Base-by-base conservation (phyloP, 208 protist genomes). In the Giardia muris region DNA sequence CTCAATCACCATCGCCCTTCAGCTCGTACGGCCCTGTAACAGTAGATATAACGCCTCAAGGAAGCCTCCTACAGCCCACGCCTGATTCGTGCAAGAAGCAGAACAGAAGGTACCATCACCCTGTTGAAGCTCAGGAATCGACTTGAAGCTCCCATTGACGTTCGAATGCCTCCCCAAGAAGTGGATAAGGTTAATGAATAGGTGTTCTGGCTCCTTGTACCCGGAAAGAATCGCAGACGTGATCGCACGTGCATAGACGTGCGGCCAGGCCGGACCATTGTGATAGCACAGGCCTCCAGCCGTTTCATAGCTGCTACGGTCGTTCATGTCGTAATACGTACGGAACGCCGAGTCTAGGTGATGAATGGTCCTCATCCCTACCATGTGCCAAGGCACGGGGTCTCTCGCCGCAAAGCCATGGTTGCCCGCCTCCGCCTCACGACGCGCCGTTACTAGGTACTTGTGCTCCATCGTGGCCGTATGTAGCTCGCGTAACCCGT, bases 231-330 rank as follows among this genome's bases (percentile, higher is more conserved):
- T 93, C 19, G 47, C 43, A 47, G 0, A 87, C 2, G 42, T 86
- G 30, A 2, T 48, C 10, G 19, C 86, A 43, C 86, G 44, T 22
- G 0, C 46, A 10, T 45, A 92, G 89, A 0, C 46, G 46, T 42
- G 43, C 0, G 90, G 0, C 93, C 93, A 93, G 3, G 67, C 94
- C 47, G 96, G 96, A 2, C 95, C 95, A 46, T 96, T 94, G 92
- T 97, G 96, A 91, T 97, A 97, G 92, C 94, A 96, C 67, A 95
- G 95, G 43, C 96, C 96, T 46, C 92, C 90, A 0, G 94, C 67
- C 0, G 93, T 94, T 19, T 47, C 48, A 87, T 92, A 92, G 30
- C 95, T 94, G 0, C 44, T 45, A 1, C 44, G 88, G 42, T 96
- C 94, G 57, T 86, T 47, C 22, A 95, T 95, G 67, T 95, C 92